Base-by-base conservation (phyloP, 176 grass and related monocot species). In the Saccharum officinarum region DNA sequence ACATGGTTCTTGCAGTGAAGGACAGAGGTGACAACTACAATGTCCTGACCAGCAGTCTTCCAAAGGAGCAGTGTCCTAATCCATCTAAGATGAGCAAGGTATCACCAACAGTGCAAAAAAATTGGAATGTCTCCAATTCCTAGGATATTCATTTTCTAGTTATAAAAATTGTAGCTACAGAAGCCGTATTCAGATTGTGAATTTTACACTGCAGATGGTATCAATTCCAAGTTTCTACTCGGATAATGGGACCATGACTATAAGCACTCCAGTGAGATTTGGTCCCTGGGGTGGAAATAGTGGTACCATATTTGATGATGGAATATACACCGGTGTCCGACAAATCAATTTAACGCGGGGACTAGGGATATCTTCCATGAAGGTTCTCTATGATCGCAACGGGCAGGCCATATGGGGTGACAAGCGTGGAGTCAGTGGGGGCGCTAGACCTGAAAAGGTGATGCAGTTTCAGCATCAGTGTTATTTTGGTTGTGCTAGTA, bases 231-330 rank as follows among this genome's bases (percentile, higher is more conserved):
- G 89, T 86, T 91, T 91, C 82, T 67, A 90, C 69, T 87, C 80
- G 30, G 90, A 92, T 28, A 83, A 73, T 60, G 91, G 89, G 42
- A 89, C 75, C 7, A 78, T 89, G 47, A 87, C 84, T 39, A 71
- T 89, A 41, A 87, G 80, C 77, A 87, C 85, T 62, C 84, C 92
- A 1, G 81, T 87, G 46, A 91, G 89, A 73, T 98, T 95, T 64
- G 96, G 96, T 31, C 96, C 96, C 4, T 99, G 97, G 92, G 97
- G 93, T 23, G 93, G 97, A n/a, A 99, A 49, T 45, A 74, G 87
- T 17, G 97, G 97, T 38, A 96, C 86, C 36, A 99, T 99, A 75
- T 99, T 99, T 87, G 97, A 99, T 63, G 97, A 99, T 60, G 97
- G 97, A 8, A 89, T 99, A 61, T 94, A 83, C 79, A 96, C 93